Percentiles rank a stretch among this genome's conserved stretches.
Conservation (phyloP, 2,329 filamentous ascomycete genomes). For the Nigrospora sphaerica region DNA sequence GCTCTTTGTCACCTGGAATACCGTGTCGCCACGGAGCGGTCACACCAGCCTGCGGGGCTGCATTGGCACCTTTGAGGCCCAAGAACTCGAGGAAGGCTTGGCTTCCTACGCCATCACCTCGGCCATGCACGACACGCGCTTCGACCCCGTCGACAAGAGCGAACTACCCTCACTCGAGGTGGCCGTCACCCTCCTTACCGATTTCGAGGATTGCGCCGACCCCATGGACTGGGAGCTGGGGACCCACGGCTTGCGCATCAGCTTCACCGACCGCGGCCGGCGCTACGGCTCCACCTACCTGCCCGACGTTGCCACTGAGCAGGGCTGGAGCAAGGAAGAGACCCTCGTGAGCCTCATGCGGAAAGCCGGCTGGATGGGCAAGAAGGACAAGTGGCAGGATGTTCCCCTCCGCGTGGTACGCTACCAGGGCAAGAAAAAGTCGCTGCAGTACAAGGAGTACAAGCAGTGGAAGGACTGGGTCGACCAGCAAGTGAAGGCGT, state of each 20-base stretch:
- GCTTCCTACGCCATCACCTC: conserved; percentile 78
- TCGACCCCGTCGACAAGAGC: conserved; percentile 43
- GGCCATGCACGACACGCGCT: conserved; percentile 57
- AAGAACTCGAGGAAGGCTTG: conserved; percentile 67
- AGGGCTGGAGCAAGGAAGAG: conserved; percentile 93
- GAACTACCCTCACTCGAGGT: conserved; percentile 56
- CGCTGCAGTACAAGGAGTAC: conserved; percentile 65
- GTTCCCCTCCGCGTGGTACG: conserved; percentile 72
- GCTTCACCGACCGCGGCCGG: conserved; percentile 66
- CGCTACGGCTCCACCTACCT: conserved; percentile 84
- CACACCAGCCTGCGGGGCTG: conserved; percentile 76
- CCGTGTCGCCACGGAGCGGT: conserved; percentile 45
- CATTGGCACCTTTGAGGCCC: conserved; percentile 87
- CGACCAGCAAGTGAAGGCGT: conserved; percentile 21
- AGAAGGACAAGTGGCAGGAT: conserved; percentile 70
- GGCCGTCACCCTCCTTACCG: conserved; percentile 73
- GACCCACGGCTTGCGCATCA: conserved; percentile 78
- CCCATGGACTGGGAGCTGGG: conserved; percentile 83
- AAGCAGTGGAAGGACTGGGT: conserved; percentile 75
- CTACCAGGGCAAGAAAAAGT: conserved; percentile 80
- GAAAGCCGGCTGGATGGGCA: conserved; percentile 89
- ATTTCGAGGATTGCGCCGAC: conserved; percentile 71
- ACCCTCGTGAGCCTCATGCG: conserved; percentile 83
- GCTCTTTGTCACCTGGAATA: conserved; percentile 95
- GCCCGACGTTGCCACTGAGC: conserved; percentile 84